Evolutionary conservation across 2,329 filamentous ascomycete genomes (phyloP).

Genomic region (Paracoccidioides lutzii): DNA sequence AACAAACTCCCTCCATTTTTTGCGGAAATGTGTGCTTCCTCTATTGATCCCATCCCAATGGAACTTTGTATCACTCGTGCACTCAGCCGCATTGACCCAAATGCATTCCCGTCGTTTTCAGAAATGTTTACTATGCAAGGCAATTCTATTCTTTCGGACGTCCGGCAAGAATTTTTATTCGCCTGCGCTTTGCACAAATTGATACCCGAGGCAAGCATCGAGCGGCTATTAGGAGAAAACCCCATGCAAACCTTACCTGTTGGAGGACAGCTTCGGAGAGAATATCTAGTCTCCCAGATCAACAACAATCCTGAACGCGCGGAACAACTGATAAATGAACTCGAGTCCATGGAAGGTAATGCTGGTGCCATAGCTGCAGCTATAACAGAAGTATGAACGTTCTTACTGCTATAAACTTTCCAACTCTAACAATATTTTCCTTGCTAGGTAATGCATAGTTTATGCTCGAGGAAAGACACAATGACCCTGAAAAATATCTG

Average conservation of each 20-base stretch:
- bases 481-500: conserved; percentile 51
- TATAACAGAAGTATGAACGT: conserved; percentile 49
- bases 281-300: conserved; percentile 66
- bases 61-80: conserved; percentile 55
- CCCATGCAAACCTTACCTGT: conserved; percentile 67
- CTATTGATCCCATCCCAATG: conserved; percentile 46
- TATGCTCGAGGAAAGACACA: conserved; percentile 48
- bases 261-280: conserved; percentile 62
- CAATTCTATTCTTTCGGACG: conserved; percentile 49
- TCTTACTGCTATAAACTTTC: conserved; percentile 5
- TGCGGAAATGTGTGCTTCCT: conserved; percentile 42
- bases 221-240: conserved; percentile 69
- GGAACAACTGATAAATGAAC: conserved; percentile 62
- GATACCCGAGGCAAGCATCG: conserved; percentile 65
- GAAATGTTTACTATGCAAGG: conserved; percentile 49
- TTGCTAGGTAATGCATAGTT: conserved; percentile 37
- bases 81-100: conserved; percentile 48
- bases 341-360: conserved; percentile 86
- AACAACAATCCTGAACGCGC: conserved; percentile 61
- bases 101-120: conserved; percentile 51
- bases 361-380: conserved; percentile 74
- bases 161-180: conserved; percentile 73
- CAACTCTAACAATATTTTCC: background rate
- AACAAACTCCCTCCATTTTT: conserved; percentile 55
- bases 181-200: conserved; percentile 79